A percentile compares a stretch with the other conserved stretches of the same genome.
Evolutionary conservation across 2,329 filamentous ascomycete species (phyloP).

Genomic region (Phyllosticta citrichinensis): DNA sequence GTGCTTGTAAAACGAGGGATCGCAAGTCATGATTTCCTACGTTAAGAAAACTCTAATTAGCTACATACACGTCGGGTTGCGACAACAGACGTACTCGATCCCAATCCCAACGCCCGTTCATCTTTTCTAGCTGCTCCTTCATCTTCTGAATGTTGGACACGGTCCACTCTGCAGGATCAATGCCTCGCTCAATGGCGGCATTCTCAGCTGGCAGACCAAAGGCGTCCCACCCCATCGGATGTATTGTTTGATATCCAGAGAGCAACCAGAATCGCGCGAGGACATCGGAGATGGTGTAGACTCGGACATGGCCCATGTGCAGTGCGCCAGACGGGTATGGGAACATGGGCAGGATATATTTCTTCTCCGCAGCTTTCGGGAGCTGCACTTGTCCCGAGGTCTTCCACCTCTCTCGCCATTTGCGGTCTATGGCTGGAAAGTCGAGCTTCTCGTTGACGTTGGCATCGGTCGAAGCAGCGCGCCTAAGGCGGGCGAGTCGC

Average conservation of each 20-base stretch:
- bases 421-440: conserved; percentile 38
- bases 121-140: conserved; percentile 68
- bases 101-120: conserved; percentile 83
- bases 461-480: conserved; percentile 1
- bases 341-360: conserved; percentile 83
- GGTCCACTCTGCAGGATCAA: conserved; percentile 73
- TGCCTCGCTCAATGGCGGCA: conserved; percentile 72
- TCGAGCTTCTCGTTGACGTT: conserved; percentile 22
- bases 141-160: conserved; percentile 69
- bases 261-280: conserved; percentile 66
- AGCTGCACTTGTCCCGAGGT: neutral
- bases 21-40: conserved; percentile 76
- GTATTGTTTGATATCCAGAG: conserved; percentile 62
- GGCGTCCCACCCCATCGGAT: conserved; percentile 94
- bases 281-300: conserved; percentile 86
- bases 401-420: conserved; percentile 46
- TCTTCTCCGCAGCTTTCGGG: conserved; percentile 20
- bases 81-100: conserved; percentile 48
- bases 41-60: conserved; percentile 15
- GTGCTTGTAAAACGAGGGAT: conserved; percentile 79
- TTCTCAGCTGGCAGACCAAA: conserved; percentile 89
- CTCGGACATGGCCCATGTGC: conserved; percentile 77
- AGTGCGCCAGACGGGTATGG: conserved; percentile 82
- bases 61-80: conserved; percentile 12
- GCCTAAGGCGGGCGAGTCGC: neutral